These are phyloP conservation scores for Pythium monospermum DNA, from an alignment of 352 stramenopile genomes.

Conservation along the genomic window DNA sequence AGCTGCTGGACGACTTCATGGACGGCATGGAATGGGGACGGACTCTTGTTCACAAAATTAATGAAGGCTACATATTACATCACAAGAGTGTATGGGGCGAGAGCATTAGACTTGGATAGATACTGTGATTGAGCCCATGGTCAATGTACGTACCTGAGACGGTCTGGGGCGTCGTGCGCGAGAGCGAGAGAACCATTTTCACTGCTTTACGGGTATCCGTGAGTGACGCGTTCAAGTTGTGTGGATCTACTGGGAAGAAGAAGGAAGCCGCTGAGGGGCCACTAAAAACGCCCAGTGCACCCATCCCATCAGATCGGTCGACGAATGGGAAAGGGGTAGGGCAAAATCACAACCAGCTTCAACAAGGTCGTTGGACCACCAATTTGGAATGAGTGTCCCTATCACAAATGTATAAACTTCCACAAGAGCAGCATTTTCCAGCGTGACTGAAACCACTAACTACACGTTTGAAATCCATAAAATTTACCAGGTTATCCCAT, in stretches of 20 bases:
- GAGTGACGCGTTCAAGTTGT: conserved; percentile 1
- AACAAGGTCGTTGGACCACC: conserved; percentile 9
- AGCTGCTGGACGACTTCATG: conserved; percentile 80
- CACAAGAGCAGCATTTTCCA: conserved; percentile 4
- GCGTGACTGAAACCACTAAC: not conserved
- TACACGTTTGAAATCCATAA: conserved; percentile 11
- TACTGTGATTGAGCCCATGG: not conserved
- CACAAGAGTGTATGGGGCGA: too few species aligned
- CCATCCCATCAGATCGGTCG: conserved; percentile 11
- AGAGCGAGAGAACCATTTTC: conserved; percentile 42
- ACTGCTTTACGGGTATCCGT: conserved; percentile 6
- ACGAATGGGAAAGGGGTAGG: conserved; percentile 18
- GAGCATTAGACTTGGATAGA: too few species aligned
- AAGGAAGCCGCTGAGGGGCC: not conserved
- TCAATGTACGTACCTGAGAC: conserved; percentile 26
- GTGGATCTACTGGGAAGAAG: not conserved
- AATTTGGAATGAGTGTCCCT: not conserved
- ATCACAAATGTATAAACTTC: conserved; percentile 3
- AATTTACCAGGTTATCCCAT: conserved; percentile 6
- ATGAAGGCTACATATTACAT: conserved; percentile 71
- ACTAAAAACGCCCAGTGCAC: conserved; percentile 4
- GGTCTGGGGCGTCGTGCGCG: conserved; percentile 51
- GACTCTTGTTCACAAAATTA: conserved; percentile 92
- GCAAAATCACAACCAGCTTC: conserved; percentile 14
- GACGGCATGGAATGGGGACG: conserved; percentile 94